phyloP scores from a whole-genome alignment of 495 filamentous ascomycete species.

The Clohesyomyces aquaticus region DNA sequence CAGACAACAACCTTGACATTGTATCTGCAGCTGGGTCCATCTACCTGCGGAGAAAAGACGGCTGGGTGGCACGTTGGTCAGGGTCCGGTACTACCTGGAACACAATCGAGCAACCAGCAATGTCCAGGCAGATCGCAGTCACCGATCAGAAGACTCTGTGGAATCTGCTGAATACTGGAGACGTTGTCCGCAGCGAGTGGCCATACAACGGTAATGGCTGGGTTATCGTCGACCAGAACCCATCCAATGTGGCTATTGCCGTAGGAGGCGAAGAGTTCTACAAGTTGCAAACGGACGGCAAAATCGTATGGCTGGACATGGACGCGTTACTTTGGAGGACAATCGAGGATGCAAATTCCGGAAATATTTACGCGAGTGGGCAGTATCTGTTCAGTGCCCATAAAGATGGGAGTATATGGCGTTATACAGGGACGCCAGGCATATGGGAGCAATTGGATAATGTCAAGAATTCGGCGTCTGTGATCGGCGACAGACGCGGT shows the following conservation, averaged over 20 bases:
- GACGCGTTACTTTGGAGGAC: conserved; percentile 11
- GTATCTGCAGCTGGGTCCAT: conserved; percentile 29
- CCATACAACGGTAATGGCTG: conserved; percentile 21
- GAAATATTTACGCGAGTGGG: conserved; percentile 19
- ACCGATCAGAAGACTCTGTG: conserved; percentile 29
- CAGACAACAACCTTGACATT: conserved; percentile 30
- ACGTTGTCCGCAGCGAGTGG: conserved; percentile 31
- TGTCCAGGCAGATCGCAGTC: conserved; percentile 31
- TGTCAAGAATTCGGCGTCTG: not conserved
- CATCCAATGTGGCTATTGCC: conserved; percentile 24
- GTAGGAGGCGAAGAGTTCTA: conserved; percentile 37
- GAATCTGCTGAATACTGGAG: conserved; percentile 22
- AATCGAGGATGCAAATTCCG: conserved; percentile 12
- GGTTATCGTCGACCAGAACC: conserved; percentile 26
- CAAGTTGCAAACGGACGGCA: conserved; percentile 31
- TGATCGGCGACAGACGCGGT: conserved; percentile 30
- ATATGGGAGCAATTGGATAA: conserved; percentile 31
- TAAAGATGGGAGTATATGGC: conserved; percentile 30
- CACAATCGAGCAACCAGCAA: conserved; percentile 26
- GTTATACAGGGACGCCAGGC: conserved; percentile 33
- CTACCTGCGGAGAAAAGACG: conserved; percentile 32
- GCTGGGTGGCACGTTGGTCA: conserved; percentile 37
- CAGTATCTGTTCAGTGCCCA: conserved; percentile 26
- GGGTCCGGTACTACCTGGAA: conserved; percentile 26
- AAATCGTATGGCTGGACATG: conserved; percentile 29